Percentiles rank a stretch among this genome's conserved stretches.
Conservation (phyloP, 257 asterid genomes). For the Solanum clarkiae region DNA sequence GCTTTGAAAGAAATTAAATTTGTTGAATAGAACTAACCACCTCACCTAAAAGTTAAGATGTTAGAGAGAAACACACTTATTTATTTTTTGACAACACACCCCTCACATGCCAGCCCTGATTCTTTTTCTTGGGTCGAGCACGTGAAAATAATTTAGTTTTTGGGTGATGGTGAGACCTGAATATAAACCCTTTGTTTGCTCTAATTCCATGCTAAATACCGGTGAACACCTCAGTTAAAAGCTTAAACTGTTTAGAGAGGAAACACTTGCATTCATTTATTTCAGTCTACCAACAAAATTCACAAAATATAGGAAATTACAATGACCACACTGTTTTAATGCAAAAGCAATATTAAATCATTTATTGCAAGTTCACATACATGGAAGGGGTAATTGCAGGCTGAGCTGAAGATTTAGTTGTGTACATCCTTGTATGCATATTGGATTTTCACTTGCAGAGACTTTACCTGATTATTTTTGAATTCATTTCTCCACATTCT, state of each 20-base stretch:
- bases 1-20: background rate
- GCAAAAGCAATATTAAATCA: background rate
- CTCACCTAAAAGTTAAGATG: background rate
- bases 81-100: background rate
- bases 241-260: background rate
- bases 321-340: background rate
- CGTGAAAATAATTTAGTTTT: background rate
- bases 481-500: constrained; percentile 29
- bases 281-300: background rate
- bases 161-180: background rate
- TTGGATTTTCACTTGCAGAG: background rate
- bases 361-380: background rate
- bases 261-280: background rate
- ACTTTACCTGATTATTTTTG: constrained; percentile 32
- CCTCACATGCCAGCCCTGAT: background rate
- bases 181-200: background rate
- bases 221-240: background rate
- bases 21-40: background rate
- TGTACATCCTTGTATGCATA: background rate
- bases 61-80: background rate
- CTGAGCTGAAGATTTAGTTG: background rate
- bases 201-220: background rate
- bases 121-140: background rate
- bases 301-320: background rate
- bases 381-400: background rate